Base-by-base conservation (phyloP, 345 rosid species). In the Eucalyptus albens region DNA sequence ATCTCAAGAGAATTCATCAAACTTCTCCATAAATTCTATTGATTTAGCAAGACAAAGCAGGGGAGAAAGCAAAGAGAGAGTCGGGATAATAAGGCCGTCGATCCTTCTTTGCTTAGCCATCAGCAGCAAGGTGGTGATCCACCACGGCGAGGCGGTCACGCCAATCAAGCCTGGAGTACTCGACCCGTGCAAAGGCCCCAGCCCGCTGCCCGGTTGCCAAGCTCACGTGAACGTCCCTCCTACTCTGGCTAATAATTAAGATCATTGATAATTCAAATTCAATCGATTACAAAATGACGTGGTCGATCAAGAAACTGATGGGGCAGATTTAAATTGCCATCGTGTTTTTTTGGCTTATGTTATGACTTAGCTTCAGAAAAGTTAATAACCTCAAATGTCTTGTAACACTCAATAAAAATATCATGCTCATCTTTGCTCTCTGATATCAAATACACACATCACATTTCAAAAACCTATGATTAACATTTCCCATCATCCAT, bases 371-470 rank as follows among this genome's bases (percentile, higher is more conserved):
- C 0, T 56, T 56, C 0, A 56, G 29, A 2, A 56, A 4, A 56
- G 0, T 0, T 56, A 6, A 56, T 0, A 22, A 24, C 1, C 6
- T 24, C 0, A 0, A 8, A 9, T 22, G 0, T 9, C 27, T 56
- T 0, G 29, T 24, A 22, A 56, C 62, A 24, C 10, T 24, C 13
- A 56, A 56, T 56, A 1, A 56, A 5, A 24, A 22, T 3, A 53
- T 8, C 0, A 0, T 53, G 59, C 5, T 53, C 5, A 19, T 53
- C 0, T 53, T 53, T 53, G 59, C 5, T 8, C 5, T 53, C 0
- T 53, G 5, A 0, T 0, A 19, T 53, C 59, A 53, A 53, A 53
- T 19, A 19, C 24, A 19, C 59, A 53, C 59, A 0, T 1, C 1
- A 0, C 59, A 53, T 19, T 53, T 53, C 59, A 3, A 19, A 19